Base-by-base conservation (phyloP, 345 rosid species). In the Lagerstroemia speciosa region DNA sequence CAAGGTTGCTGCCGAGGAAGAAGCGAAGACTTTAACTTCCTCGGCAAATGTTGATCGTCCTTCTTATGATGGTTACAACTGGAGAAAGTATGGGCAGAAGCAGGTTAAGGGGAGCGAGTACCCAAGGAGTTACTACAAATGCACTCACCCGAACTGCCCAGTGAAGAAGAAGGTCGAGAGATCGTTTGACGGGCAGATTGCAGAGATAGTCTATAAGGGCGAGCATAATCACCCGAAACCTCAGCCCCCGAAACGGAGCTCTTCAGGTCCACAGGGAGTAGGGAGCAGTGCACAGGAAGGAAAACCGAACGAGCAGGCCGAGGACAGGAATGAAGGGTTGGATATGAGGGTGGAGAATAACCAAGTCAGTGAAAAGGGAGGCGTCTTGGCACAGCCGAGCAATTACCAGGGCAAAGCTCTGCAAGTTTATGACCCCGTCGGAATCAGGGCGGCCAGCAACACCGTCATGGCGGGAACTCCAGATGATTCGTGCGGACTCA, bases 71-170 rank as follows among this genome's bases (percentile, higher is more conserved):
- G 99, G 99, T 46, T 95, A 95, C 75, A 95, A 95, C 41, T 95
- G 99, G 99, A 87, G 97, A 75, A 95, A 95, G 70, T 95, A 95
- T 38, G 99, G 99, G 64, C 99, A 92, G 65, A 95, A 95, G 76
- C 99, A 92, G 76, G 99, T 92, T 27, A 95, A 95, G 83, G 97
- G 98, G 73, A 95, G 99, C 67, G 98, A 92, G 69, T 89, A 81
- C 65, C 99, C 99, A 0, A 79, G 99, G 69, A 90, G 99, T 78
- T 95, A 95, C 75, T 95, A 92, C 73, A 92, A 87, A 63, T 95
- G 99, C 74, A 95, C 99, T 1, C 87, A 92, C 75, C 94, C 96
- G 0, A 86, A 81, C 73, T 95, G 97, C 83, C 88, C 92, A 0
- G 96, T 92, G 57, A 95, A 92, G 74, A 95, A 95, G 82, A 95